Evolutionary conservation across 2,329 filamentous ascomycete species (phyloP).

Genomic region (Macrophomina tecta): DNA sequence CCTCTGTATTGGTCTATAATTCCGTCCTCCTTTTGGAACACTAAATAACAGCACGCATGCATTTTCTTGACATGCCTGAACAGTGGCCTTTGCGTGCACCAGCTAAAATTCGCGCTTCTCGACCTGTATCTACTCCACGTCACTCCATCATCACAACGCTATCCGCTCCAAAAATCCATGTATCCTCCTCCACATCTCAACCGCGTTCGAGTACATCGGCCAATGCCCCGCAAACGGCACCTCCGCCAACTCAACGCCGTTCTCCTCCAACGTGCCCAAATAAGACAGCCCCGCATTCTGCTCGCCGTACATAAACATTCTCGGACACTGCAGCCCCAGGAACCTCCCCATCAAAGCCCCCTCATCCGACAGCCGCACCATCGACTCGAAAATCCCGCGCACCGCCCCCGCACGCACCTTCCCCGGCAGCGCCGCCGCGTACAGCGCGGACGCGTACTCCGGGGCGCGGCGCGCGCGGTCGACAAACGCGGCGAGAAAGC

Average conservation of each 20-base stretch:
- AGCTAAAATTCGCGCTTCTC: too few species aligned
- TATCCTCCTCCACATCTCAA: constrained; percentile 23
- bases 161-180: not conserved
- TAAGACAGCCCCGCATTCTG: constrained; percentile 16
- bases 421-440: constrained; percentile 7
- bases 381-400: constrained; percentile 35
- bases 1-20: too few species aligned
- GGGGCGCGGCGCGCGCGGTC: constrained; percentile 28
- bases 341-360: constrained; percentile 32
- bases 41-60: too few species aligned
- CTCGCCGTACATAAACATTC: constrained; percentile 30
- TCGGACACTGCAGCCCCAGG: constrained; percentile 29
- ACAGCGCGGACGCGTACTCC: not conserved
- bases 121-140: too few species aligned
- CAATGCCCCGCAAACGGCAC: constrained; percentile 36
- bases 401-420: constrained; percentile 32
- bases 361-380: constrained; percentile 35
- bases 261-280: constrained; percentile 7
- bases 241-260: constrained; percentile 33
- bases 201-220: constrained; percentile 38
- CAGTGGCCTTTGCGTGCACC: too few species aligned
- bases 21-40: too few species aligned
- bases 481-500: constrained; percentile 27
- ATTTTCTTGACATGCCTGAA: too few species aligned
- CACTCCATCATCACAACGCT: not conserved